Percentiles rank a stretch among this genome's conserved stretches.
Conservation (phyloP, 1,284 basidiomycete genomes). For the Meira miltonrushii region DNA sequence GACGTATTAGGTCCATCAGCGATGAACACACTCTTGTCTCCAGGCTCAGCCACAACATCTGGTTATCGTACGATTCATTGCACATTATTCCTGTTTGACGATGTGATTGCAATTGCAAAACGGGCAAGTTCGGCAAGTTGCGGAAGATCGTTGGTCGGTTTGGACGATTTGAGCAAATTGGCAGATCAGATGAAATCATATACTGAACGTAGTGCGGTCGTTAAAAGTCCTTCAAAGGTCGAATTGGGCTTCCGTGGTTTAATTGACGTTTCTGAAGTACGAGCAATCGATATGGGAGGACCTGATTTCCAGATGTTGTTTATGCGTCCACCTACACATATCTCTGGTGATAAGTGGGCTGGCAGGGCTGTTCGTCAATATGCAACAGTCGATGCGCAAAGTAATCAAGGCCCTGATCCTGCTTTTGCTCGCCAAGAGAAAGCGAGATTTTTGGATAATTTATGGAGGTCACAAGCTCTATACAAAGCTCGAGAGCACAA, state of each 20-base stretch:
- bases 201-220: slow-evolving; percentile 48
- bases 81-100: slow-evolving; percentile 88
- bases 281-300: slow-evolving; percentile 57
- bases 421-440: slow-evolving; percentile 33
- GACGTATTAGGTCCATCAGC: slow-evolving; percentile 54
- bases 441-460: slow-evolving; percentile 45
- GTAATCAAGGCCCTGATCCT: slow-evolving; percentile 9
- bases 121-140: slow-evolving; percentile 68
- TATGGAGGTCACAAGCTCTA: slow-evolving; percentile 48
- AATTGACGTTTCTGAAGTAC: slow-evolving; percentile 75
- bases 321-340: slow-evolving; percentile 22
- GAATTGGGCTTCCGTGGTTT: slow-evolving; percentile 81
- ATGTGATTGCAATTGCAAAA: slow-evolving; percentile 86
- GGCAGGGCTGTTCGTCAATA: slow-evolving; percentile 34
- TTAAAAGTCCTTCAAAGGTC: slow-evolving; percentile 58
- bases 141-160: slow-evolving; percentile 69
- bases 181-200: slow-evolving; percentile 52
- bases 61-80: slow-evolving; percentile 62
- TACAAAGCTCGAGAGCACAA: slow-evolving; percentile 28
- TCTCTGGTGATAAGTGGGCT: slow-evolving; percentile 35
- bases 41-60: slow-evolving; percentile 88
- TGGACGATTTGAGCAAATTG: slow-evolving; percentile 76
- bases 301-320: slow-evolving; percentile 70
- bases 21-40: slow-evolving; percentile 86
- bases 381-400: slow-evolving; percentile 25